Conservation (phyloP, 2,329 filamentous ascomycete genomes). For the Nemania sp. region DNA sequence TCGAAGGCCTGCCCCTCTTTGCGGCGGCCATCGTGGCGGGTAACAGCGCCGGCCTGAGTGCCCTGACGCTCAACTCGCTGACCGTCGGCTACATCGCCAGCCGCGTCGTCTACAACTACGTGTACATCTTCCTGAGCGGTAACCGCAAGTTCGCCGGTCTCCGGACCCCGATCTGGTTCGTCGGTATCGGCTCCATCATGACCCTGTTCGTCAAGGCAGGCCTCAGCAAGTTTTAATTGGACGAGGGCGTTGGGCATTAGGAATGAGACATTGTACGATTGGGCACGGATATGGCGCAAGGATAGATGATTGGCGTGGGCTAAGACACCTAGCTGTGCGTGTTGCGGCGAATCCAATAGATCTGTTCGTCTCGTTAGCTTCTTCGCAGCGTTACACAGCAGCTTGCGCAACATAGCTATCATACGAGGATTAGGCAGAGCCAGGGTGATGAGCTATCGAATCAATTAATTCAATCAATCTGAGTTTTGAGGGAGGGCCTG, state of each 20-base stretch:
- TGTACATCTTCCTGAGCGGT: constrained; percentile 38
- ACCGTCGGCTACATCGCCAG: constrained; percentile 33
- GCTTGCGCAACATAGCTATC: too few relatives aligned
- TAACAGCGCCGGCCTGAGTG: constrained; percentile 33
- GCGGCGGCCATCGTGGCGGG: constrained; percentile 39
- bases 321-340: background rate
- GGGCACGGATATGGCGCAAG: background rate
- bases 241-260: background rate
- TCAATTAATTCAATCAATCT: too few relatives aligned
- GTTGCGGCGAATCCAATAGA: constrained; percentile 1
- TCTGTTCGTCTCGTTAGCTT: too few relatives aligned
- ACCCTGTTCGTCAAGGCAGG: constrained; percentile 37
- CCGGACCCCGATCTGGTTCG: constrained; percentile 35
- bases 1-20: constrained; percentile 40
- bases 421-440: too few relatives aligned
- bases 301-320: background rate
- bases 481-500: too few relatives aligned
- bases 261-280: constrained; percentile 1
- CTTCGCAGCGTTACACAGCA: too few relatives aligned
- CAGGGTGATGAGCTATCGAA: too few relatives aligned
- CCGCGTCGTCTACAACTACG: constrained; percentile 35
- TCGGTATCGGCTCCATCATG: constrained; percentile 24
- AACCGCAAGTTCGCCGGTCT: constrained; percentile 30
- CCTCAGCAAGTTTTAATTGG: constrained; percentile 21
- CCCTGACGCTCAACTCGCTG: constrained; percentile 31